These are phyloP conservation scores for Lobosporangium transversale DNA, from an alignment of 192 early-diverging fungal species.

Conservation along the genomic window DNA sequence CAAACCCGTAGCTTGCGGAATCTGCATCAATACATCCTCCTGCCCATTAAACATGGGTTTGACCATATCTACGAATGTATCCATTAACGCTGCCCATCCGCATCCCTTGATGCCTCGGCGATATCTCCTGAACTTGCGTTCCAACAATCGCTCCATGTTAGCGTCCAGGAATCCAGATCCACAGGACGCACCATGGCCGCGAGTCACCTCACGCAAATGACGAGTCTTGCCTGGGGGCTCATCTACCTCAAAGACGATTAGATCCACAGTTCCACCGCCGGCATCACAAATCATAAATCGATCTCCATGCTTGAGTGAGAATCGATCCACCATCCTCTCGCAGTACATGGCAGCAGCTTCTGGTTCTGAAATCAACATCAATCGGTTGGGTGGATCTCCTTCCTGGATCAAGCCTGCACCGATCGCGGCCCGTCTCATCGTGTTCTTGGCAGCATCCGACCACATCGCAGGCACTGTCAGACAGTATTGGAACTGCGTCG, in stretches of 20 bases:
- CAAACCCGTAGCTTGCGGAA: conserved; percentile 60
- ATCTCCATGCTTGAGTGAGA: conserved; percentile 51
- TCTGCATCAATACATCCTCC: conserved; percentile 58
- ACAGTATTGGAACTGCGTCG: conserved; percentile 45
- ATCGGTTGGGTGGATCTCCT: conserved; percentile 56
- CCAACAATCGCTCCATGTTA: conserved; percentile 54
- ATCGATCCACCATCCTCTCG: conserved; percentile 59
- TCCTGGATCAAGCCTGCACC: conserved; percentile 59
- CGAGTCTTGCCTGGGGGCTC: conserved; percentile 42
- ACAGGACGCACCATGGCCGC: conserved; percentile 57
- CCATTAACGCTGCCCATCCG: conserved; percentile 56
- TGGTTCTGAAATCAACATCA: conserved; percentile 62
- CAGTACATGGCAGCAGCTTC: conserved; percentile 67
- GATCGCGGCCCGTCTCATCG: conserved; percentile 61
- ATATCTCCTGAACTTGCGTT: conserved; percentile 46
- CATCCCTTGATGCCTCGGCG: conserved; percentile 52
- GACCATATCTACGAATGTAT: conserved; percentile 53
- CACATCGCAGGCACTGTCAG: conserved; percentile 67
- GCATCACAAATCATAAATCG: conserved; percentile 61
- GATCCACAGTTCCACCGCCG: conserved; percentile 59
- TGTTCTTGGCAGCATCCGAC: conserved; percentile 62
- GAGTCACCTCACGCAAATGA: conserved; percentile 57
- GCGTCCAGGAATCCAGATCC: conserved; percentile 58
- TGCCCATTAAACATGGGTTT: conserved; percentile 53
- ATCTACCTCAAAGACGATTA: conserved; percentile 56